Base-by-base conservation (phyloP, 2,329 filamentous ascomycete genomes). In the Xylariomycetidae sp. region DNA sequence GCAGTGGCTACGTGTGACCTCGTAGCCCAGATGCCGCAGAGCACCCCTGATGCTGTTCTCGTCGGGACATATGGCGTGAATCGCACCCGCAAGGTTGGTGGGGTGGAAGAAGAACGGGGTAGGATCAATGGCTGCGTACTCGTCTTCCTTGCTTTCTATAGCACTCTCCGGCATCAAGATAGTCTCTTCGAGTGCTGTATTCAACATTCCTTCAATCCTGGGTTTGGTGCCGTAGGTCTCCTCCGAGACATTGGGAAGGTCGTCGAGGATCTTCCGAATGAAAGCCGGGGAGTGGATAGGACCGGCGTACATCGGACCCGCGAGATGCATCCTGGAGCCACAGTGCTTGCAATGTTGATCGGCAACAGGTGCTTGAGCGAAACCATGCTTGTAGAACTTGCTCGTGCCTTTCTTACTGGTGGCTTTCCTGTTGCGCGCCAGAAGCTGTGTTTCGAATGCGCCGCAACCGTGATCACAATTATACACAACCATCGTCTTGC, bases 301-400 rank as follows among this genome's bases (percentile, higher is more conserved):
- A 1, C 92, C 92, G 20, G 77, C 89, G 65, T 89, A 98, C 90
- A 98, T 96, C 1, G 92, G 92, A 2, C 92, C 92, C 4, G 79
- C 83, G 10, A 96, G 59, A 58, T 96, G 92, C 61, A 82, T 93
- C 55, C 83, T 90, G 53, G 74, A 79, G 7, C 82, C 85, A 55
- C 92, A 98, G 57, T 96, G 87, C 39, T 79, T 72, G 58, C 92
- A 98, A 24, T 70, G 63, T 12, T 72, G 68, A 37, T 78, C 72
- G 4, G 75, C 65, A 1, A 75, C 72, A 1, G 89, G 87, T 1
- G 72, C 89, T 51, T 82, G 70, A 1, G 82, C 74, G 42, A 89
- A 78, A 1, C 72, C 70, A 53, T 93, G 82, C 55, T 95, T 94
- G 63, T 84, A 90, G 48, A 80, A 85, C 3, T 70, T 68, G 1